These are phyloP conservation scores for Poteriospumella lacustris DNA, from an alignment of 108 stramenopile species.

Conservation along the genomic window DNA sequence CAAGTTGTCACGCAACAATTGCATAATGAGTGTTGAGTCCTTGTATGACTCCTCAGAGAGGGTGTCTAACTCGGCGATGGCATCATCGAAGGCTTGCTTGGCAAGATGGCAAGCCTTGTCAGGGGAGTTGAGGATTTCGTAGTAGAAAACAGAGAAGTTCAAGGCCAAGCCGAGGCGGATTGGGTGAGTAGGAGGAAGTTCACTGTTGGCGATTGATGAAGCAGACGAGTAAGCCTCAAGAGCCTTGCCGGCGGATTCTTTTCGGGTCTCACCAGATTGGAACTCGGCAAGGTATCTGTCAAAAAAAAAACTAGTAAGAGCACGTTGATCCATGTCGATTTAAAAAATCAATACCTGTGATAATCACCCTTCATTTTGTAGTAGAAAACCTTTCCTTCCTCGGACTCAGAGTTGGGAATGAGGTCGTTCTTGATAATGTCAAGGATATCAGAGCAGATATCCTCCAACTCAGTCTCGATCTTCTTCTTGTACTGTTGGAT, in stretches of 20 bases:
- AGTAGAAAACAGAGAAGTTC: slow-evolving; percentile 99
- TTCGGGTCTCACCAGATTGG: slow-evolving; percentile 51
- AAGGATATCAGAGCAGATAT: slow-evolving; percentile 97
- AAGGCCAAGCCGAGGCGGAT: slow-evolving; percentile 99
- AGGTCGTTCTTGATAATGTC: slow-evolving; percentile 90
- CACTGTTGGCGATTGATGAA: slow-evolving; percentile 81
- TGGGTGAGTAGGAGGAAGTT: slow-evolving; percentile 97
- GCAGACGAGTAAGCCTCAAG: slow-evolving; percentile 96
- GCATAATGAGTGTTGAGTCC: slow-evolving; percentile 99
- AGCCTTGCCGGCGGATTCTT: slow-evolving; percentile 74
- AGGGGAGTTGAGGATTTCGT: slow-evolving; percentile 96
- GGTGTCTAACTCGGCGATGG: slow-evolving; percentile 99
- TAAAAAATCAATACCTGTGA: slow-evolving; percentile 98
- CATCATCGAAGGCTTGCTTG: slow-evolving; percentile 98
- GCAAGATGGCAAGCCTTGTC: slow-evolving; percentile 92
- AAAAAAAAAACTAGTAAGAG: not conserved
- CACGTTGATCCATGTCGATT: slow-evolving; percentile 44
- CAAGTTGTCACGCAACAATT: slow-evolving; percentile 98
- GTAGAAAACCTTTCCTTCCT: slow-evolving; percentile 99
- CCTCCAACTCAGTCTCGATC: slow-evolving; percentile 78
- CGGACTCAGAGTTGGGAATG: slow-evolving; percentile 92
- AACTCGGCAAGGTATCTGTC: slow-evolving; percentile 47
- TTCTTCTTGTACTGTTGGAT: slow-evolving; percentile 97
- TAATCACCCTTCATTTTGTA: slow-evolving; percentile 99
- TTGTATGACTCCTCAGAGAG: slow-evolving; percentile 99